These are phyloP conservation scores for Talaromyces trachyspermus DNA, from an alignment of 495 filamentous ascomycete species.

Conservation along the genomic window DNA sequence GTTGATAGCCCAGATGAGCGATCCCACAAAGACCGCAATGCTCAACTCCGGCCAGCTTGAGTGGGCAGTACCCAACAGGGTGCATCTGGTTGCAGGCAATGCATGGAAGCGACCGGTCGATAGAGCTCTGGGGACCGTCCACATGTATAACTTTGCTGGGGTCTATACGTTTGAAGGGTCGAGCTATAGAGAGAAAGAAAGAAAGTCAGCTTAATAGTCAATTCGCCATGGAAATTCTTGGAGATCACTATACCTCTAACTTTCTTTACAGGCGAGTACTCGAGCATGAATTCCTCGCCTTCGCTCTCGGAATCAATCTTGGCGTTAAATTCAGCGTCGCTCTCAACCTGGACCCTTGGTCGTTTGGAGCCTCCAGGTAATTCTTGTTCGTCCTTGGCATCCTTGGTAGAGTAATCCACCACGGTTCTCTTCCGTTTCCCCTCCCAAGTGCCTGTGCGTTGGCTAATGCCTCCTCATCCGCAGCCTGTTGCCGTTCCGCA, in stretches of 20 bases:
- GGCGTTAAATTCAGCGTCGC: slow-evolving; percentile 28
- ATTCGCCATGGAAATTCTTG: background rate
- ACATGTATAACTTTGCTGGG: too few species aligned
- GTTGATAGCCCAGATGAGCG: slow-evolving; percentile 50
- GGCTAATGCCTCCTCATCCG: slow-evolving; percentile 55
- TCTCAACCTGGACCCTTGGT: slow-evolving; percentile 18
- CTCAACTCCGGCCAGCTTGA: slow-evolving; percentile 55
- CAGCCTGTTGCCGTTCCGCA: slow-evolving; percentile 68
- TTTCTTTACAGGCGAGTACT: slow-evolving; percentile 13
- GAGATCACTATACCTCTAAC: slow-evolving; percentile 16
- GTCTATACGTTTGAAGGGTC: slow-evolving; percentile 39
- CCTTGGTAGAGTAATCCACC: slow-evolving; percentile 31
- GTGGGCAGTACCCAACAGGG: slow-evolving; percentile 47
- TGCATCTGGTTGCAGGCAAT: slow-evolving; percentile 48
- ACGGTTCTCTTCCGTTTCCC: slow-evolving; percentile 59
- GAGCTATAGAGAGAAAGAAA: slow-evolving; percentile 12
- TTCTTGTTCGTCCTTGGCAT: slow-evolving; percentile 10
- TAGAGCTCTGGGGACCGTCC: background rate
- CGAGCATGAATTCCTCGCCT: slow-evolving; percentile 16
- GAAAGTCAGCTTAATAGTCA: background rate
- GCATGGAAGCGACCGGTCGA: slow-evolving; percentile 31
- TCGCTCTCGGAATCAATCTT: slow-evolving; percentile 20
- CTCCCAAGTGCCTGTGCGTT: slow-evolving; percentile 68
- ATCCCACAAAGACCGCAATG: slow-evolving; percentile 60
- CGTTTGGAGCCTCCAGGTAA: slow-evolving; percentile 19